Evolutionary conservation across 73 alveolate genomes (phyloP).

Genomic region (Strombidium stylifer): DNA sequence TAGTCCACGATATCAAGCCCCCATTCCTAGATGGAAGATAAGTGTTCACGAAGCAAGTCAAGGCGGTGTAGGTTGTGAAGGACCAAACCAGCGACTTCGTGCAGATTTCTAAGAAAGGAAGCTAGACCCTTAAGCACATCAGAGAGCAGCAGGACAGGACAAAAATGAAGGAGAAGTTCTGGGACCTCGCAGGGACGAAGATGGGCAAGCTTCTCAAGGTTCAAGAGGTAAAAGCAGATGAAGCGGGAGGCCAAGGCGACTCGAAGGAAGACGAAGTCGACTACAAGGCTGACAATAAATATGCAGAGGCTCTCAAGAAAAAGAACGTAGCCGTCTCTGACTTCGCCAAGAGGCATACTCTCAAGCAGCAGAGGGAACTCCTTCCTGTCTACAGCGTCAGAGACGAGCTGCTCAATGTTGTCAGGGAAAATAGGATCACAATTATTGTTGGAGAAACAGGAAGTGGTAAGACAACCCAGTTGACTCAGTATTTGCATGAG

Average conservation of each 20-base stretch:
- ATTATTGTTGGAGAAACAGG: conserved; percentile 99
- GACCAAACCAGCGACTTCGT: conserved; percentile 99
- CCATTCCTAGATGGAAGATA: conserved; percentile 97
- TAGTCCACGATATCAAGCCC: conserved; percentile 98
- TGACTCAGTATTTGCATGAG: conserved; percentile 98
- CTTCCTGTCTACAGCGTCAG: conserved; percentile 96
- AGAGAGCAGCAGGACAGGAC: conserved; percentile 95
- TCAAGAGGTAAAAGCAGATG: conserved; percentile 46
- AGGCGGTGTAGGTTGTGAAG: conserved; percentile 96
- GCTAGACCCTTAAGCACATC: conserved; percentile 83
- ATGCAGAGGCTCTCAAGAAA: conserved; percentile 83
- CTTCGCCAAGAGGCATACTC: conserved; percentile 84
- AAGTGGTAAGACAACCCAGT: conserved; percentile 99
- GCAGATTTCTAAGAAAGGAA: conserved; percentile 95
- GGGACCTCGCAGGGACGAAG: conserved; percentile 88
- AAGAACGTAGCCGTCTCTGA: conserved; percentile 91
- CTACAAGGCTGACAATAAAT: conserved; percentile 84
- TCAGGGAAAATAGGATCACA: conserved; percentile 92
- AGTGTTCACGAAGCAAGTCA: conserved; percentile 92
- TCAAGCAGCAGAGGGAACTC: conserved; percentile 94
- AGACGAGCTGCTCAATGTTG: conserved; percentile 88
- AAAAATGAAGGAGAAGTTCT: conserved; percentile 95
- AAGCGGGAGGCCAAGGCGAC: conserved; percentile 66
- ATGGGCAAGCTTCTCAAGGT: conserved; percentile 69
- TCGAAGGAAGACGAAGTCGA: conserved; percentile 79